A percentile compares a stretch with the other conserved stretches of the same genome.
phyloP scores from a whole-genome alignment of 2,329 filamentous ascomycete species.

The Ambrosiella beaveri region DNA sequence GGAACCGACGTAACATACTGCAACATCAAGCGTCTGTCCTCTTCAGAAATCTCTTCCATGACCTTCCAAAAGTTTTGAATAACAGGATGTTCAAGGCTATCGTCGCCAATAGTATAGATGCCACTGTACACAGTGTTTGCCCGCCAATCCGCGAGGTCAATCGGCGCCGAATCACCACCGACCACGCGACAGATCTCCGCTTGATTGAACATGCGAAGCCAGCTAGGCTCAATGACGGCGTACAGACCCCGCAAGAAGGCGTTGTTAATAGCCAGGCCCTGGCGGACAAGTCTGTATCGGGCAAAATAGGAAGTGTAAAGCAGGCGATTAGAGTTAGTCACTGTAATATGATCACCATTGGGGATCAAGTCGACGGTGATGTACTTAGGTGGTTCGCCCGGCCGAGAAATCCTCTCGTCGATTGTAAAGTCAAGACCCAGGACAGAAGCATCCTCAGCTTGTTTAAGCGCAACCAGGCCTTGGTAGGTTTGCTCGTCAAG shows the following conservation, averaged over 20 bases:
- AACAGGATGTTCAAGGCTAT: slow-evolving; percentile 69
- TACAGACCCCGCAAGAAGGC: slow-evolving; percentile 78
- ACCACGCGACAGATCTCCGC: slow-evolving; percentile 84
- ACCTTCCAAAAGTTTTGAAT: slow-evolving; percentile 84
- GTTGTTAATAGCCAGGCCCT: slow-evolving; percentile 64
- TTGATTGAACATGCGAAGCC: slow-evolving; percentile 98
- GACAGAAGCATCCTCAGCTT: slow-evolving; percentile 37
- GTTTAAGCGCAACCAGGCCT: slow-evolving; percentile 68
- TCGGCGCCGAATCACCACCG: slow-evolving; percentile 68
- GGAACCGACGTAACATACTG: slow-evolving; percentile 95
- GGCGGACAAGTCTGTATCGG: slow-evolving; percentile 65
- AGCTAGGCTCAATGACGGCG: slow-evolving; percentile 74
- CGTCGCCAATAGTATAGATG: slow-evolving; percentile 76
- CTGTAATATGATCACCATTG: slow-evolving; percentile 55
- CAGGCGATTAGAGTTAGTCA: slow-evolving; percentile 82
- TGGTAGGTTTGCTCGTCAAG: slow-evolving; percentile 83
- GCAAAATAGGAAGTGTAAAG: slow-evolving; percentile 91
- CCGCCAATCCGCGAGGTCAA: slow-evolving; percentile 74
- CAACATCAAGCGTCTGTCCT: slow-evolving; percentile 66
- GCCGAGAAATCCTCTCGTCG: slow-evolving; percentile 44
- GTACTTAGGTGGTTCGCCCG: slow-evolving; percentile 30
- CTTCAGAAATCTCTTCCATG: slow-evolving; percentile 57
- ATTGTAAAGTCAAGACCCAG: slow-evolving; percentile 81
- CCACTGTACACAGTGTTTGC: slow-evolving; percentile 75
- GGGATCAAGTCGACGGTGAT: slow-evolving; percentile 55